Conservation (phyloP, 257 asterid genomes). For the Nicotiana sylvestris region DNA sequence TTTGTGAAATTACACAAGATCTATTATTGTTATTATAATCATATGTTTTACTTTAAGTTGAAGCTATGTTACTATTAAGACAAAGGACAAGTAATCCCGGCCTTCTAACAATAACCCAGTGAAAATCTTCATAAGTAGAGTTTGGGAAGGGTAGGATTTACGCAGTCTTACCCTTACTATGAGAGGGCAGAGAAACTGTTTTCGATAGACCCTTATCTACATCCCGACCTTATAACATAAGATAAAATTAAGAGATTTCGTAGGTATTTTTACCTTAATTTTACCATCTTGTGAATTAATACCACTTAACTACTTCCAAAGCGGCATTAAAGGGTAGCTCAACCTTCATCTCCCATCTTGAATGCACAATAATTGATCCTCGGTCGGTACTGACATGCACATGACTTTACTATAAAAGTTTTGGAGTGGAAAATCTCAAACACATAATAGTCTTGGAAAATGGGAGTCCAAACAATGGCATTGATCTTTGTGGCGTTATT, state of each 20-base stretch:
- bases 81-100: too few species aligned
- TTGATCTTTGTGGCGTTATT: conserved; percentile 22
- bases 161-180: rapidly evolving
- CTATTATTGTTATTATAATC: too few species aligned
- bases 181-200: rapidly evolving
- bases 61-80: too few species aligned
- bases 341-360: conserved; percentile 26
- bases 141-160: too few species aligned
- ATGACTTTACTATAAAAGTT: not conserved
- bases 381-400: not conserved
- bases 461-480: conserved; percentile 18
- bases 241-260: not conserved
- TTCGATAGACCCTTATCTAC: too few species aligned
- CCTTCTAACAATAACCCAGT: too few species aligned
- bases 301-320: conserved; percentile 34
- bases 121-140: too few species aligned
- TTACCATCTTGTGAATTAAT: conserved; percentile 22
- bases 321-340: conserved; percentile 46
- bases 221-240: not conserved
- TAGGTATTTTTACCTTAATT: not conserved
- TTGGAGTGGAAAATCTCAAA: not conserved
- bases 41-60: too few species aligned
- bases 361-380: conserved; percentile 9
- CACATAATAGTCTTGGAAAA: conserved; percentile 9
- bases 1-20: too few species aligned